Conservation (phyloP, 192 early-diverging fungal species). For the Mortierella antarctica region DNA sequence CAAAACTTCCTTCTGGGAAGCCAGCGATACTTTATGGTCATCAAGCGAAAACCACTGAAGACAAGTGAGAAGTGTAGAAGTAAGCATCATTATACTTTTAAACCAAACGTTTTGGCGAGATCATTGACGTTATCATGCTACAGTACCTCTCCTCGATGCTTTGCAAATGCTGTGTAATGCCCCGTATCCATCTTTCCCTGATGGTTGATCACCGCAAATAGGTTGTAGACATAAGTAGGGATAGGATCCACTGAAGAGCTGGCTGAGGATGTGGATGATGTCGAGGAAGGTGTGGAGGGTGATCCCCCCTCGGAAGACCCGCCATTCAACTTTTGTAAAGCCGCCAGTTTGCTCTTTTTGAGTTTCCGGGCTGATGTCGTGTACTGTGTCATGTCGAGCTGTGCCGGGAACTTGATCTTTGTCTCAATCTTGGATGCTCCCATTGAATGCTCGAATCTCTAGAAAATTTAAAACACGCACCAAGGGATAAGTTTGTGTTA, state of each 20-base stretch:
- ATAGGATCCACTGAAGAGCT: conserved; percentile 56
- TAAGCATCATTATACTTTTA: neutral
- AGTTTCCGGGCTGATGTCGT: conserved; percentile 71
- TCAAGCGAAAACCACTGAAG: conserved; percentile 91
- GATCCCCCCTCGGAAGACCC: conserved; percentile 28
- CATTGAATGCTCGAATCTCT: conserved; percentile 88
- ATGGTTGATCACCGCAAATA: conserved; percentile 96
- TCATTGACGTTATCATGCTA: neutral
- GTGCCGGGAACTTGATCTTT: conserved; percentile 82
- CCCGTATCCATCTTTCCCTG: conserved; percentile 93
- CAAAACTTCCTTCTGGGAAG: conserved; percentile 78
- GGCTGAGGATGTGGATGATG: conserved; percentile 29
- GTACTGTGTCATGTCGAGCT: conserved; percentile 93
- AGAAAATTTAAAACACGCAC: neutral
- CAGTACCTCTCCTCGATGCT: conserved; percentile 76
- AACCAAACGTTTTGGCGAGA: neutral
- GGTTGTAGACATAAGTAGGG: conserved; percentile 80
- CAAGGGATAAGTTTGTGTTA: neutral
- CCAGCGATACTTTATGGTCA: conserved; percentile 81
- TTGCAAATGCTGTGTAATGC: conserved; percentile 91
- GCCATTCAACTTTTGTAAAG: conserved; percentile 53
- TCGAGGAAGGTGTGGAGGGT: conserved; percentile 12
- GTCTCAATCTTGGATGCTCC: conserved; percentile 87
- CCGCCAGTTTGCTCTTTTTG: conserved; percentile 54
- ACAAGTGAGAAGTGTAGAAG: neutral